These are phyloP conservation scores for Aegilops tauschii DNA, from an alignment of 176 grass and related monocot genomes.

Conservation along the genomic window DNA sequence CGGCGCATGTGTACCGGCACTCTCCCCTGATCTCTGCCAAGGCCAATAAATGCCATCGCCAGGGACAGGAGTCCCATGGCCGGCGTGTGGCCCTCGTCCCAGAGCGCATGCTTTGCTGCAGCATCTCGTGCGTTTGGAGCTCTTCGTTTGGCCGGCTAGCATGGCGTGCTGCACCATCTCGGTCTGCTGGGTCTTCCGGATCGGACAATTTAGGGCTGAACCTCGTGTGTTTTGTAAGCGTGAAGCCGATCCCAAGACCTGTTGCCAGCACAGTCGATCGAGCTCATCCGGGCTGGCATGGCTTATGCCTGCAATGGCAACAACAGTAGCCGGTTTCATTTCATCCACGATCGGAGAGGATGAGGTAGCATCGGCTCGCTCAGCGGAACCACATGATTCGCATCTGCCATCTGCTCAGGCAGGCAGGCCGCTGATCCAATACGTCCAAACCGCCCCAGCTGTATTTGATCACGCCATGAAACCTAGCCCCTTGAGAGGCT, in stretches of 20 bases:
- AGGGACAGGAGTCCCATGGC: neutral
- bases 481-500: too few relatives aligned
- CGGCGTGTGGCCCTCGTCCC: conserved; percentile 4
- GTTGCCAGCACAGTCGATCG: too few relatives aligned
- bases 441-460: conserved; percentile 46
- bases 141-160: neutral
- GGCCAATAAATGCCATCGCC: conserved; percentile 26
- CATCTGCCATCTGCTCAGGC: neutral
- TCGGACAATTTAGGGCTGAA: neutral
- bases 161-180: conserved; percentile 1
- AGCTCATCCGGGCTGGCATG: neutral
- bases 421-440: conserved; percentile 9
- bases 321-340: neutral
- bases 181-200: neutral
- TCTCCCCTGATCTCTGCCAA: conserved; percentile 17
- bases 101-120: neutral
- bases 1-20: conserved; percentile 30
- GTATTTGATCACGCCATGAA: conserved; percentile 30
- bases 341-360: neutral
- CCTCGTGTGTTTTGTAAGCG: too few relatives aligned
- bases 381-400: conserved; percentile 30
- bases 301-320: neutral
- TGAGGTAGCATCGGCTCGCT: neutral
- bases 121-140: neutral
- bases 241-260: neutral